Conservation (phyloP, 352 stramenopile genomes). For the Phytophthora pisi region DNA sequence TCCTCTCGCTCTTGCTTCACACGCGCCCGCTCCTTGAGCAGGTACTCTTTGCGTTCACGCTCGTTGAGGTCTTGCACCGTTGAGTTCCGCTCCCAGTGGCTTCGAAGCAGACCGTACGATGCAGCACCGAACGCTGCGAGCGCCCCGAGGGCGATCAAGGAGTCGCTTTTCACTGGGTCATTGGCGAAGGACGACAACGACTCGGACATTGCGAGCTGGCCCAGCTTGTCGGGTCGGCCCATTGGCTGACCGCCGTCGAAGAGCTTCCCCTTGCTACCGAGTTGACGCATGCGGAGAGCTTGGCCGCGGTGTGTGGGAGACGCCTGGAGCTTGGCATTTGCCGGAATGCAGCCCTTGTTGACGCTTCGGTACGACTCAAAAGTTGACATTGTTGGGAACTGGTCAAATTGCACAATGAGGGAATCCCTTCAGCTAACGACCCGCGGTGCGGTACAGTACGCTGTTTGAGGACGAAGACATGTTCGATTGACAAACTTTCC, state of each 20-base stretch:
- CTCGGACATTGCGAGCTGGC: neutral
- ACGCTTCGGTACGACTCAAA: constrained; percentile 1
- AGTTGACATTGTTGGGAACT: constrained; percentile 9
- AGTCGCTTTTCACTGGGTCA: constrained; percentile 1
- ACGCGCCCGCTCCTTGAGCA: neutral
- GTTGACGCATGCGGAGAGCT: neutral
- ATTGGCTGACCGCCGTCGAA: neutral
- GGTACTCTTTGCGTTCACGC: neutral
- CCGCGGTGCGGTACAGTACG: neutral
- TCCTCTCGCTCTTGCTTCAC: neutral
- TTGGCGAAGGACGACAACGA: neutral
- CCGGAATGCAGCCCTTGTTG: neutral
- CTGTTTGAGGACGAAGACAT: constrained; percentile 6
- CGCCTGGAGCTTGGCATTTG: neutral
- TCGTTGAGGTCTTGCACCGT: constrained; percentile 5
- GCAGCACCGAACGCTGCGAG: constrained; percentile 11
- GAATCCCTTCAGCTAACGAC: neutral
- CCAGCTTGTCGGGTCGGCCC: neutral
- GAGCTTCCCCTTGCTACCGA: neutral
- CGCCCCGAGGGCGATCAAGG: constrained; percentile 5
- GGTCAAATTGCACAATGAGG: neutral
- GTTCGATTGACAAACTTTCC: neutral
- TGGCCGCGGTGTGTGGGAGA: neutral
- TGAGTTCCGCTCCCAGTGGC: constrained; percentile 7
- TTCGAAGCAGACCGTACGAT: constrained; percentile 12